Conservation (phyloP, 495 filamentous ascomycete genomes). For the Aspergillus mulundensis region DNA sequence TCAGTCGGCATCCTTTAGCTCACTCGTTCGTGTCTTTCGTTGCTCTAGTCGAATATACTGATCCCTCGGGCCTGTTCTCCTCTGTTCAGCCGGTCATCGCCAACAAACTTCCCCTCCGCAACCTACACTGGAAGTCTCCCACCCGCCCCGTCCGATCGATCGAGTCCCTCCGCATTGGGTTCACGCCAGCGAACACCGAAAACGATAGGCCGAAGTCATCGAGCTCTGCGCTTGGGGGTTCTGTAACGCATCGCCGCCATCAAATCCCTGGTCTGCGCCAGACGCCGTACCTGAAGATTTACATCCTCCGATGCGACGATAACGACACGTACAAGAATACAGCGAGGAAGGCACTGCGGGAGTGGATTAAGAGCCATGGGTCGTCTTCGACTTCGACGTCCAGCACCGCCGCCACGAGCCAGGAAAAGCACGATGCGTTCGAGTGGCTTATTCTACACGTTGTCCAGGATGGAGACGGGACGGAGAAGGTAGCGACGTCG, state of each 20-base stretch:
- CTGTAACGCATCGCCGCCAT: slow-evolving; percentile 68
- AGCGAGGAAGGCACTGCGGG: slow-evolving; percentile 71
- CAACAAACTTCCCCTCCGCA: slow-evolving; percentile 78
- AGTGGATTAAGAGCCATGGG: slow-evolving; percentile 84
- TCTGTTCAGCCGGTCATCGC: slow-evolving; percentile 72
- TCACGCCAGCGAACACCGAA: slow-evolving; percentile 55
- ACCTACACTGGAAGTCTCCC: slow-evolving; percentile 95
- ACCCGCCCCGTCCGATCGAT: slow-evolving; percentile 87
- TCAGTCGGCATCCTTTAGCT: background rate
- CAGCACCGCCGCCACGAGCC: slow-evolving; percentile 42
- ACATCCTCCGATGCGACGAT: slow-evolving; percentile 86
- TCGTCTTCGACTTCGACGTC: slow-evolving; percentile 38
- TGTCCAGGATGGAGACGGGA: slow-evolving; percentile 54
- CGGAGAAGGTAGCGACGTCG: slow-evolving; percentile 70
- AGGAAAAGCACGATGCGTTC: slow-evolving; percentile 89
- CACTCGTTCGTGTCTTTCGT: background rate
- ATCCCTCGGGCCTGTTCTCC: slow-evolving; percentile 81
- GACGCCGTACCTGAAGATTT: slow-evolving; percentile 91
- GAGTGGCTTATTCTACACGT: slow-evolving; percentile 96
- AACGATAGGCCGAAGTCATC: slow-evolving; percentile 31
- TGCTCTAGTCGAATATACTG: slow-evolving; percentile 63
- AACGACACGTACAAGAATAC: slow-evolving; percentile 85
- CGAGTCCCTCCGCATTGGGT: slow-evolving; percentile 82
- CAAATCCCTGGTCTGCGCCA: slow-evolving; percentile 93
- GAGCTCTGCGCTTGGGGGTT: slow-evolving; percentile 26